Conservation (phyloP, 805 yeast genomes). For the Metschnikowia anglica region DNA sequence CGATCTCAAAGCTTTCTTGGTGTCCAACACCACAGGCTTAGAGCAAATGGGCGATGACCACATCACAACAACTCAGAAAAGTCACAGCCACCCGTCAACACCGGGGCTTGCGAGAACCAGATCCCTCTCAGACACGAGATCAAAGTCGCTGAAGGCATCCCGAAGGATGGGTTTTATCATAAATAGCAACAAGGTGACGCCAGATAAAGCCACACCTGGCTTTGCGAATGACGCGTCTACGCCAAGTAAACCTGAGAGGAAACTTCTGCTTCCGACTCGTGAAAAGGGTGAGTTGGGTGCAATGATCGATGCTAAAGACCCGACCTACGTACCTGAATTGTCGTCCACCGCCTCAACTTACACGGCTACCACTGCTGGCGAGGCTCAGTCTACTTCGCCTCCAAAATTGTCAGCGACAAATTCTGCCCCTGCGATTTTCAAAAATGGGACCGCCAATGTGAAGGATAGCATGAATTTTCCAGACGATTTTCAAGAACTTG, state of each 20-base stretch:
- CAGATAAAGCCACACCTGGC: conserved; percentile 7
- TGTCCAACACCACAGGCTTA: conserved; percentile 31
- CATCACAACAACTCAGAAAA: neutral
- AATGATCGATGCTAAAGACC: neutral
- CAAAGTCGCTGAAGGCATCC: conserved; percentile 58
- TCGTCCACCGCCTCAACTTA: no score
- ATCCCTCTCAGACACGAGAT: conserved; percentile 39
- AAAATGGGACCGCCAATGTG: neutral
- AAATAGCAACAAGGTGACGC: conserved; percentile 33
- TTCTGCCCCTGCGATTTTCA: no score
- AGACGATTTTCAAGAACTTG: conserved; percentile 30
- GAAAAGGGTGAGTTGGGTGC: conserved; percentile 6
- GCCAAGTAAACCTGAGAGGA: conserved; percentile 20
- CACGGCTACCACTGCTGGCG: no score
- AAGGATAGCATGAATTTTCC: neutral
- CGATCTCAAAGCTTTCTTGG: conserved; percentile 39
- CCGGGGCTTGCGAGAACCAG: conserved; percentile 28
- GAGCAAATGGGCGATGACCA: no score
- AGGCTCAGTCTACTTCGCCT: no score
- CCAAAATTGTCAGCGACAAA: no score
- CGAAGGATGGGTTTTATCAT: conserved; percentile 75
- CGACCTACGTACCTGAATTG: conserved; percentile 23
- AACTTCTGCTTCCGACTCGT: conserved; percentile 13
- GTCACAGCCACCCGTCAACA: conserved; percentile 8
- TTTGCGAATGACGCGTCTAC: conserved; percentile 5